phyloP scores from a whole-genome alignment of 2,329 filamentous ascomycete genomes.

The Dactylonectria macrodidyma region DNA sequence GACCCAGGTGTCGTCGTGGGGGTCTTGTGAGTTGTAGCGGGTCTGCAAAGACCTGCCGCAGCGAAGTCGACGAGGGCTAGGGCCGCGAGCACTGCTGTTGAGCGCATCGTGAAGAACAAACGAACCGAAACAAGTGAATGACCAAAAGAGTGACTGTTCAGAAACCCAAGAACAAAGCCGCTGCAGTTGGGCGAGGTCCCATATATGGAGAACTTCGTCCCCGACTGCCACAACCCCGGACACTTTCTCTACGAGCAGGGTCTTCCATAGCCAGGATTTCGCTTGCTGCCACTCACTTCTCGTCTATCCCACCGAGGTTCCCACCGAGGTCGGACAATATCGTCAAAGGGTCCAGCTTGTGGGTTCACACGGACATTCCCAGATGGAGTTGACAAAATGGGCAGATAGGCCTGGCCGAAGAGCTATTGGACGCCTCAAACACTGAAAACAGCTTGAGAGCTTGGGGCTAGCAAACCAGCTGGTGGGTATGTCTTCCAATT shows the following conservation, averaged over 20 bases:
- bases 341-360: not conserved
- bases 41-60: constrained; percentile 32
- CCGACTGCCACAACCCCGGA: not conserved
- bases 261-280: not conserved
- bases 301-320: not conserved
- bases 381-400: not conserved
- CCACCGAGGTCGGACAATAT: not conserved
- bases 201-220: not conserved
- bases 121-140: constrained; percentile 14
- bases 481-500: not conserved
- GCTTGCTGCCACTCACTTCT: not conserved
- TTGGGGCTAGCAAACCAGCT: not conserved
- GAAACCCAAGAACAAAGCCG: not conserved
- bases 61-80: constrained; percentile 30
- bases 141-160: constrained; percentile 13
- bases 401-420: constrained; percentile 17
- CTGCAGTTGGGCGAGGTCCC: not conserved
- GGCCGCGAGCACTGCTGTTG: constrained; percentile 25
- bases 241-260: not conserved
- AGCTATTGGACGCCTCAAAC: constrained; percentile 33
- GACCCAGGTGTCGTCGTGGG: not conserved
- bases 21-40: not conserved
- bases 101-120: constrained; percentile 36
- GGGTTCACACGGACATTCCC: constrained; percentile 2
- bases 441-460: not conserved